These are phyloP conservation scores for Physaria fendleri DNA, from an alignment of 345 rosid species.

Conservation along the genomic window DNA sequence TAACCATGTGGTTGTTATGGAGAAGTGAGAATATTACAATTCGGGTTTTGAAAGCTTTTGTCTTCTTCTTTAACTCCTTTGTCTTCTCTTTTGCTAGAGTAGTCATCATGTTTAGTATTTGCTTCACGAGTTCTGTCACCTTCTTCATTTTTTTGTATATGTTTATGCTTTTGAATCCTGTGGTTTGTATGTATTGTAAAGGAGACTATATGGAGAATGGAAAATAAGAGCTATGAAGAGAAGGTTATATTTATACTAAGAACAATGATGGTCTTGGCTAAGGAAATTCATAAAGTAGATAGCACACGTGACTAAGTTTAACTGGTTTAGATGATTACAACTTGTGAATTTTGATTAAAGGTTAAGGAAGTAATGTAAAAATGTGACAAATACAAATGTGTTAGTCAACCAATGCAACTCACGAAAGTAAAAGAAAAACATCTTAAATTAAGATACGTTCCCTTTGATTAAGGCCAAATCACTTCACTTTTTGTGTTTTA, in stretches of 20 bases:
- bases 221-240: constrained; percentile 16
- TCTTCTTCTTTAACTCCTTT: constrained; percentile 51
- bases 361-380: too few species aligned
- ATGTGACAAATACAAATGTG: not conserved
- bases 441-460: constrained; percentile 24
- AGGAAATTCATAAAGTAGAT: constrained; percentile 18
- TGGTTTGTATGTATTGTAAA: too few species aligned
- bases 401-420: constrained; percentile 1
- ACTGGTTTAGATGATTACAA: constrained; percentile 12
- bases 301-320: constrained; percentile 4
- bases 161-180: constrained; percentile 10
- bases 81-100: constrained; percentile 37
- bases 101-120: constrained; percentile 30
- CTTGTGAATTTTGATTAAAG: too few species aligned
- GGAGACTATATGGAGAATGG: constrained; percentile 24
- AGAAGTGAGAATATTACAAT: constrained; percentile 56
- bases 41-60: constrained; percentile 54
- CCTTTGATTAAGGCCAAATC: constrained; percentile 32
- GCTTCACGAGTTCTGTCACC: constrained; percentile 41
- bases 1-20: constrained; percentile 43
- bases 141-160: constrained; percentile 40
- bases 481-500: constrained; percentile 12
- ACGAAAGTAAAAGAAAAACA: constrained; percentile 17
- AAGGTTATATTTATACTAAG: not conserved
- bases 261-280: constrained; percentile 23